phyloP scores from a whole-genome alignment of 441 rosid species.

The Kokia cookei region DNA sequence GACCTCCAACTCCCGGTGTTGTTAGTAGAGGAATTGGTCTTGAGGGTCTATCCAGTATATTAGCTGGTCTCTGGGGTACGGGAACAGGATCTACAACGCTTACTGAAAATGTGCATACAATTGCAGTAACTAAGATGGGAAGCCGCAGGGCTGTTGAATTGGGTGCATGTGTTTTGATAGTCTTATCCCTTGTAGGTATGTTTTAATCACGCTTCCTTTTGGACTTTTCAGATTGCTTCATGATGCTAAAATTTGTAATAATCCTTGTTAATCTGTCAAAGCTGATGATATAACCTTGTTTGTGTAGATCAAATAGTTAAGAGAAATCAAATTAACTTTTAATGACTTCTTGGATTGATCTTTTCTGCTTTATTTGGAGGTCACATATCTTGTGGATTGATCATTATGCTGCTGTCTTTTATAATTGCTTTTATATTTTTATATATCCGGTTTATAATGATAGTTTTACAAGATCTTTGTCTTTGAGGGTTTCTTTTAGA shows the following conservation, averaged over 20 bases:
- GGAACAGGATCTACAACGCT: slow-evolving; percentile 93
- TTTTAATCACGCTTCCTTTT: slow-evolving; percentile 16
- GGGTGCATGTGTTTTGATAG: slow-evolving; percentile 70
- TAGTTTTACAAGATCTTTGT: too few species aligned
- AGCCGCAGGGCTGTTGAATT: slow-evolving; percentile 89
- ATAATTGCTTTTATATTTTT: too few species aligned
- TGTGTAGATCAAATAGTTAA: background rate
- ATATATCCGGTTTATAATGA: too few species aligned
- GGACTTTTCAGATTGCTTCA: background rate
- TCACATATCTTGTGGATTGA: background rate
- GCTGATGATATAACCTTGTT: background rate
- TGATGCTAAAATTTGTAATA: background rate
- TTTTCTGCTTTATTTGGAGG: background rate
- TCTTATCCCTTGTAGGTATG: slow-evolving; percentile 82
- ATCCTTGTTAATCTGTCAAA: background rate
- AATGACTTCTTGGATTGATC: background rate
- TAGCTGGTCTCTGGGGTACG: slow-evolving; percentile 98
- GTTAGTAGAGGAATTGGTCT: slow-evolving; percentile 91
- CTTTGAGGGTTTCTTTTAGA: too few species aligned
- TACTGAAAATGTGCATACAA: slow-evolving; percentile 95
- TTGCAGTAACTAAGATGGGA: slow-evolving; percentile 97
- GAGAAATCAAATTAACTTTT: background rate
- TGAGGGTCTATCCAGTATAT: slow-evolving; percentile 79
- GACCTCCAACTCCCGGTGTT: slow-evolving; percentile 89
- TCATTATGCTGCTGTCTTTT: too few species aligned